A percentile compares a stretch with the other conserved stretches of the same genome.
Conservation (phyloP, 164 flowering plant species). For the Tetrastigma voinierianum region DNA sequence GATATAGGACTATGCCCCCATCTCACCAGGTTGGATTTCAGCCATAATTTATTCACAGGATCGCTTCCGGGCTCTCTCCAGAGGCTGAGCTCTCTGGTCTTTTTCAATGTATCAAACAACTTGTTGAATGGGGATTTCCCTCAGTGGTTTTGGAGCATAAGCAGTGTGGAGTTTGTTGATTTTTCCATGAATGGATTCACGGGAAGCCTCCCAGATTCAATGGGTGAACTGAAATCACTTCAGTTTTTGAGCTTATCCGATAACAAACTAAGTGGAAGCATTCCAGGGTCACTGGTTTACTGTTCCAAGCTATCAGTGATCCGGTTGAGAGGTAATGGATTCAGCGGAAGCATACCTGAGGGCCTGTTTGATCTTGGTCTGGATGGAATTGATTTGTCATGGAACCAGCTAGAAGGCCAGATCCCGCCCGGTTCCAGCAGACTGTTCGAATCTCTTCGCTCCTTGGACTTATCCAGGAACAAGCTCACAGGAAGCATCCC, state of each 20-base stretch:
- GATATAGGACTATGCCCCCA: constrained; percentile 81
- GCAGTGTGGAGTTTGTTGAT: constrained; percentile 51
- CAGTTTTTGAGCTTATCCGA: constrained; percentile 44
- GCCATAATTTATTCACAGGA: constrained; percentile 57
- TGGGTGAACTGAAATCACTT: constrained; percentile 59
- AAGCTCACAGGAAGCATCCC: constrained; percentile 64
- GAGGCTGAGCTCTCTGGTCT: constrained; percentile 36
- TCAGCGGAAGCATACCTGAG: constrained; percentile 73
- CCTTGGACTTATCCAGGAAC: constrained; percentile 69
- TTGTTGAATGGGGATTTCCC: constrained; percentile 59
- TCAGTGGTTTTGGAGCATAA: constrained; percentile 59
- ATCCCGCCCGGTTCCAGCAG: constrained; percentile 63
- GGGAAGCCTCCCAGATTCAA: constrained; percentile 55
- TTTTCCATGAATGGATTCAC: constrained; percentile 53
- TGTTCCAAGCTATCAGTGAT: constrained; percentile 48
- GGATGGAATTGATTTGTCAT: constrained; percentile 65
- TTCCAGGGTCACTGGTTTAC: constrained; percentile 48
- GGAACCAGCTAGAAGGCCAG: constrained; percentile 47
- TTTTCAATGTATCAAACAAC: constrained; percentile 48
- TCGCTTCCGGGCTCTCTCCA: constrained; percentile 52
- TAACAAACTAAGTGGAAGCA: constrained; percentile 52
- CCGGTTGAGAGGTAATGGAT: constrained; percentile 46
- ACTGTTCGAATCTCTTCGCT: constrained; percentile 45
- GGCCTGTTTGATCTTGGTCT: constrained; percentile 66
- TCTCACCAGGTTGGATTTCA: constrained; percentile 48